Evolutionary conservation across 768 basidiomycete genomes (phyloP), one percentile per base, ranked within the genome.

Genomic region (Lepiota brunneoincarnata): DNA sequence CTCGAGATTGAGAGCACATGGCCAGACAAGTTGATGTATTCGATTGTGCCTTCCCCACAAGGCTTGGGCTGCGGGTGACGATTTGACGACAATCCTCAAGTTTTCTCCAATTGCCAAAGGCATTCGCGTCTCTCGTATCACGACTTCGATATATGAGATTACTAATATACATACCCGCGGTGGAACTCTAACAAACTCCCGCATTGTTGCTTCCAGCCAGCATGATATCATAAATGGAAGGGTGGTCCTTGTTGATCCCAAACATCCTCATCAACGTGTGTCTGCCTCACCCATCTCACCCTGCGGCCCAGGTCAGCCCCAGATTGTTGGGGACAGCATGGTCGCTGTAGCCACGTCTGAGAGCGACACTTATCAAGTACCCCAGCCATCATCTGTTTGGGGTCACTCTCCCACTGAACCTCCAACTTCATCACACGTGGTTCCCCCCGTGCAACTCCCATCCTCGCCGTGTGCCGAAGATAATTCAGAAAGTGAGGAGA

Each of bases 11-110:
- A 97, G 69, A 97, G 95, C 68, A 94, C 93, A 14, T 98, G 96
- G 96, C 94, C 96, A 0, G 89, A 88, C 18, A 98, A 98, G 73
- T 75, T 97, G 70, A 96, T 95, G 94, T 98, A 96, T 68, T 86
- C 89, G 4, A 82, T 93, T 64, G 89, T 93, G 74, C 70, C n/a
- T 98, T 28, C 95, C 95, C 0, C 93, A 96, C 77, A 96, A 95
- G 65, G 96, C 95, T 0, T 98, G 90, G 85, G 91, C 93, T 0
- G 89, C 87, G 0, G 95, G 94, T 5, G 94, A 98, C 69, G 79
- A 78, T 9, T 72, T 97, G 52, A 87, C 88, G 0, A 87, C 91
- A 0, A 72, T 87, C 11, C 80, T 93, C 68, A 97, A 96, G 67
- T 91, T 97, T 66, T 84, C 84, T 31, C 94, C 96, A 0, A 72